A percentile compares a stretch with the other conserved stretches of the same genome.
Conservation (phyloP, 768 basidiomycete species). For the Lyophyllum decastes region DNA sequence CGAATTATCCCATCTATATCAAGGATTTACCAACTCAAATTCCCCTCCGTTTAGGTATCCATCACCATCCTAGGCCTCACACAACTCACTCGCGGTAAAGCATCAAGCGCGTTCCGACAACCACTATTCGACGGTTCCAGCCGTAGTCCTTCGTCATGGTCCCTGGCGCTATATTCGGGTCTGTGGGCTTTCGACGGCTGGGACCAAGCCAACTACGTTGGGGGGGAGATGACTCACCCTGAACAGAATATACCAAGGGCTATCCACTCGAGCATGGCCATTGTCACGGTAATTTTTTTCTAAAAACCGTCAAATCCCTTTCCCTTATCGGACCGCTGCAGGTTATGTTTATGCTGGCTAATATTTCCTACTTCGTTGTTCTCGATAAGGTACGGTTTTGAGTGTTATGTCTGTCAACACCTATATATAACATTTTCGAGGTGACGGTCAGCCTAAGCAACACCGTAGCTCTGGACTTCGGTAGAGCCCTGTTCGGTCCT, state of each 20-base stretch:
- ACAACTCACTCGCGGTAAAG: slow-evolving; percentile 69
- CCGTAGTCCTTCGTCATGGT: slow-evolving; percentile 80
- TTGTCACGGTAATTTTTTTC: slow-evolving; percentile 62
- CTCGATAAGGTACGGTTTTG: slow-evolving; percentile 66
- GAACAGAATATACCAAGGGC: slow-evolving; percentile 86
- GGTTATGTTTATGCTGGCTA: slow-evolving; percentile 79
- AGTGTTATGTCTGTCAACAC: background rate
- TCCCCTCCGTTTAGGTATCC: slow-evolving; percentile 45
- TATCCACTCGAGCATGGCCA: slow-evolving; percentile 87
- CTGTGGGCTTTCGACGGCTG: slow-evolving; percentile 97
- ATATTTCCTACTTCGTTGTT: slow-evolving; percentile 90
- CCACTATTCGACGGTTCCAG: slow-evolving; percentile 77
- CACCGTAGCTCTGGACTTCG: slow-evolving; percentile 91
- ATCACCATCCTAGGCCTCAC: slow-evolving; percentile 81
- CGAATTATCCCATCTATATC: slow-evolving; percentile 21
- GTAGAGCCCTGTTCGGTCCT: slow-evolving; percentile 81
- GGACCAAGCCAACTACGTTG: slow-evolving; percentile 92
- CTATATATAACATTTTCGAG: slow-evolving; percentile 29
- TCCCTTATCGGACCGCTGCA: slow-evolving; percentile 23
- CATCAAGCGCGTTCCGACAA: slow-evolving; percentile 64
- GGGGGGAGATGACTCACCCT: slow-evolving; percentile 82
- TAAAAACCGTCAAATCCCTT: background rate
- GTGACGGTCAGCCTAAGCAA: slow-evolving; percentile 75
- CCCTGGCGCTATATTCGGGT: slow-evolving; percentile 93
- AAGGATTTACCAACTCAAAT: slow-evolving; percentile 9